Evolutionary conservation across 306 rosid genomes (phyloP).

Genomic region (Corylus americana): DNA sequence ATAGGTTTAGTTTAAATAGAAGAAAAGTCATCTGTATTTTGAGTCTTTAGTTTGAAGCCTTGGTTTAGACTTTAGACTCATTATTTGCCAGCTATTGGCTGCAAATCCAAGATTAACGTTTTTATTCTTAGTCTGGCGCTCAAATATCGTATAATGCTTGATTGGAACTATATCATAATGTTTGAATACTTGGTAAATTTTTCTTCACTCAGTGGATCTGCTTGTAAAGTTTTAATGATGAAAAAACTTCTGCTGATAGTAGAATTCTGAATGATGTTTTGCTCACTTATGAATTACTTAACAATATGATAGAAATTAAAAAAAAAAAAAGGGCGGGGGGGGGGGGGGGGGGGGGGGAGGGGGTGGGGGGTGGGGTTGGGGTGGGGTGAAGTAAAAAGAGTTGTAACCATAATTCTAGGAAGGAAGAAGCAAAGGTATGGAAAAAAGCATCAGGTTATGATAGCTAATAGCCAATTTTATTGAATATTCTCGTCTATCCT

Average conservation of each 20-base stretch:
- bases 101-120: background rate
- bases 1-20: background rate
- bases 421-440: background rate
- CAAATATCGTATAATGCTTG: background rate
- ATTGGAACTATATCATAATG: background rate
- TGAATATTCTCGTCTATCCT: background rate
- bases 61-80: background rate
- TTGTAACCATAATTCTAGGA: background rate
- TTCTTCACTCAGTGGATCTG: background rate
- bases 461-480: no score
- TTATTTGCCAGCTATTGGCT: background rate
- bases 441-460: background rate
- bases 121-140: background rate
- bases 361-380: no score
- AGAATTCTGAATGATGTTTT: background rate
- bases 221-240: background rate
- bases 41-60: background rate
- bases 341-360: background rate
- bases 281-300: background rate
- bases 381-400: background rate
- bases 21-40: background rate
- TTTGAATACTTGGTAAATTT: background rate
- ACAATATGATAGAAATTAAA: background rate
- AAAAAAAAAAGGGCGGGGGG: no score
- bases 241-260: background rate